Base-by-base conservation (phyloP, 768 basidiomycete genomes). In the Boletus subparvulus region DNA sequence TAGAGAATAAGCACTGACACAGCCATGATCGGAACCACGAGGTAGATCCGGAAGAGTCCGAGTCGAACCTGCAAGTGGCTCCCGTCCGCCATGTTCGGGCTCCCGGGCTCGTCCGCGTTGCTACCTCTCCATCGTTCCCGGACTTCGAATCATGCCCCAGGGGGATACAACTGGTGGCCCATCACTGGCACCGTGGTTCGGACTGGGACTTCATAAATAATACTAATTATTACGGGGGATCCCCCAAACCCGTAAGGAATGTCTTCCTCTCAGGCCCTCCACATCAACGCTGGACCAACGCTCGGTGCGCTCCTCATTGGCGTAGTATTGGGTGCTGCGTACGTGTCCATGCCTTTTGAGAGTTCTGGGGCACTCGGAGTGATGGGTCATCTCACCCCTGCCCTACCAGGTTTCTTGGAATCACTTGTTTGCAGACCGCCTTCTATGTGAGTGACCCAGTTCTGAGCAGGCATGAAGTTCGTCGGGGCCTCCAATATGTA, bases 221-320 rank as follows among this genome's bases (percentile, higher is more conserved):
- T n/a, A n/a, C 35, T 11, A 7, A 11, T 39, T 19, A 10, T 19
- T 17, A 36, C 26, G 17, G 10, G n/a, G 50, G 6, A 28, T 24
- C 17, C 45, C n/a, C 9, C 9, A 40, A 33, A 9, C 16, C 12
- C 36, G 9, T 16, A 19, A 39, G 28, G 14, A 1, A 53, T 54
- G 52, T 47, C 52, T 12, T 54, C 52, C 30, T 13, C 39, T 33
- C 52, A 37, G 45, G 17, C 33, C 42, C 17, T 36, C 19, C 52
- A n/a, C 16, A 0, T 41, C 30, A 41, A 40, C 37, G 13, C 41
- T 32, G 45, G 45, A 11, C 45, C 52, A 17, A 54, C 52, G 28
- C 52, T 54, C 21, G 52, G 52, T 3, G 52, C 52, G 2, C 52
- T 54, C 28, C 52, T 54, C 30, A 5, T 54, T 40, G 52, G 52